Conservation (phyloP, 2,329 filamentous ascomycete species). For the Pseudogymnoascus sp. region DNA sequence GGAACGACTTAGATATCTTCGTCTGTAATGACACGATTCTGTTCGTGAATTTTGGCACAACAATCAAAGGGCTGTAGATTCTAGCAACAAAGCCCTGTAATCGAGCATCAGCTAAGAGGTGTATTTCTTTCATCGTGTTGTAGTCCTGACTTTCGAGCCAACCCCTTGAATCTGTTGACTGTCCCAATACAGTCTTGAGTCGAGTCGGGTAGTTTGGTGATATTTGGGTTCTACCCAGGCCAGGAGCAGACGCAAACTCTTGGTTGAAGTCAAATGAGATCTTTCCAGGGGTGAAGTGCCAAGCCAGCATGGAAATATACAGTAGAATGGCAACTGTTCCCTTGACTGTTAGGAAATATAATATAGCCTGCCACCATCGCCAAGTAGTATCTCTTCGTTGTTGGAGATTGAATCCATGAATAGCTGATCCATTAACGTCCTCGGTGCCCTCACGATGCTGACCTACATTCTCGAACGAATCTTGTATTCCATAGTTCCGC, state of each 20-base stretch:
- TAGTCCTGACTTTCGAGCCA: background rate
- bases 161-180: background rate
- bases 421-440: background rate
- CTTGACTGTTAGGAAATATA: background rate
- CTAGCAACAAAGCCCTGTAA: background rate
- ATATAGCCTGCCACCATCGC: background rate
- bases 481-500: background rate
- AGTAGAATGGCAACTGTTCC: background rate
- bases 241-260: background rate
- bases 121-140: background rate
- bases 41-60: background rate
- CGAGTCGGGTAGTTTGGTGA: background rate
- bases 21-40: background rate
- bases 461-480: background rate
- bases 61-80: background rate
- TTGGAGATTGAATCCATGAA: background rate
- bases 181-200: background rate
- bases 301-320: background rate
- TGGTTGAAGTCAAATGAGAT: background rate
- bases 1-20: background rate
- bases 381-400: background rate
- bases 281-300: background rate
- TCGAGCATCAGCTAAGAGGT: background rate
- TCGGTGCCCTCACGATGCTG: background rate
- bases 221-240: background rate